These are phyloP conservation scores for Cladophialophora chaetospira DNA, from an alignment of 2,329 filamentous ascomycete species.

Conservation along the genomic window DNA sequence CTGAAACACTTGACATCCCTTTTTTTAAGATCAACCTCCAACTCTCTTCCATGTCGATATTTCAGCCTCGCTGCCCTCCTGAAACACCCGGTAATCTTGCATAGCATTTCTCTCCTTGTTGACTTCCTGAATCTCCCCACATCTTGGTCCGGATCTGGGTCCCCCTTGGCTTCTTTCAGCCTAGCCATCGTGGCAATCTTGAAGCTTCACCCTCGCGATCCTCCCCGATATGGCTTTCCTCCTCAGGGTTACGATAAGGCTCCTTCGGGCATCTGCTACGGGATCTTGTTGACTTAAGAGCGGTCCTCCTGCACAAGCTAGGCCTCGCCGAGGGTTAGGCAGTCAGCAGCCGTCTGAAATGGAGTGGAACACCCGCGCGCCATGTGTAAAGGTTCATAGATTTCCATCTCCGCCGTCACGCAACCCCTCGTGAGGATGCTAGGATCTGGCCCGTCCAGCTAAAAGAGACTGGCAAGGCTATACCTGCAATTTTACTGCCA, in stretches of 20 bases:
- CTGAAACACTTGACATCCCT: conserved; percentile 7
- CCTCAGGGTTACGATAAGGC: not conserved
- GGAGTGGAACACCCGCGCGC: conserved; percentile 16
- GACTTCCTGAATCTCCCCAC: conserved; percentile 3
- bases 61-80: conserved; percentile 6
- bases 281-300: not conserved
- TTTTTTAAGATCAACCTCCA: conserved; percentile 1
- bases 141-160: not conserved
- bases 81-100: conserved; percentile 21
- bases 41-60: not conserved
- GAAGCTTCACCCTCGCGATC: not conserved
- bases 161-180: conserved; percentile 10
- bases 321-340: not conserved
- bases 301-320: not conserved
- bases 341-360: conserved; percentile 5
- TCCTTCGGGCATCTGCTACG: not conserved
- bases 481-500: conserved; percentile 22
- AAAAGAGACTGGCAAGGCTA: conserved; percentile 5
- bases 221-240: conserved; percentile 1
- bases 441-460: conserved; percentile 2
- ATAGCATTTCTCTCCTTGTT: conserved; percentile 1
- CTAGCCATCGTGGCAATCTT: conserved; percentile 4
- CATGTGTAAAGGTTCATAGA: not conserved
- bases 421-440: not conserved
- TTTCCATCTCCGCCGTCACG: conserved; percentile 1